phyloP scores from a whole-genome alignment of 2,329 filamentous ascomycete species.

The Albophoma yamanashiensis region DNA sequence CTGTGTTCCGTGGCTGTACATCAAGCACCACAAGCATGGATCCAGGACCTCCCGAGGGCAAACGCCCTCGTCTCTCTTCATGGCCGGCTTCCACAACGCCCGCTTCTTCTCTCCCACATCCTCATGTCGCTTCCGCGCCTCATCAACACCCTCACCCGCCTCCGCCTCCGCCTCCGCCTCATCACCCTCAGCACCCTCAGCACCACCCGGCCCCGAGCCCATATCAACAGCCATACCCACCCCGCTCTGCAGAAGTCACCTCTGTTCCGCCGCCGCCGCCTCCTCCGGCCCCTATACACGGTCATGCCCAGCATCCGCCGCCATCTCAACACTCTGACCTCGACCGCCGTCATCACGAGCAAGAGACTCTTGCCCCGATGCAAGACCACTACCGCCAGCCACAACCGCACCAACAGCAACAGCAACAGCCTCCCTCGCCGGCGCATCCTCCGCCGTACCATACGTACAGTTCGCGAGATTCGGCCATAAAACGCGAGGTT shows the following conservation, averaged over 20 bases:
- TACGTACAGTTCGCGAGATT: conserved; percentile 36
- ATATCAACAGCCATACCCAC: conserved; percentile 29
- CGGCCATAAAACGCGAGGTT: conserved; percentile 46
- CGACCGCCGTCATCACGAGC: conserved; percentile 47
- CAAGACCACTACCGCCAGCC: conserved; percentile 37
- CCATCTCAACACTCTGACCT: conserved; percentile 27
- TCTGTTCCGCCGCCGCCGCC: conserved; percentile 10
- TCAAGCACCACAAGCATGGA: conserved; percentile 44
- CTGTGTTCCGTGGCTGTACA: conserved; percentile 20
- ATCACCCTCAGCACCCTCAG: conserved; percentile 8
- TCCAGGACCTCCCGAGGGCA: conserved; percentile 45
- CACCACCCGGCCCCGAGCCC: conserved; percentile 24
- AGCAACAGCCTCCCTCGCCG: conserved; percentile 26
- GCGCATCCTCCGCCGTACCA: conserved; percentile 32
- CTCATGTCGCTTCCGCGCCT: conserved; percentile 23
- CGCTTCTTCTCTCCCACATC: conserved; percentile 37
- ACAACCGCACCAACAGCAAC: conserved; percentile 10
- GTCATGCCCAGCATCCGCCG: conserved; percentile 21
- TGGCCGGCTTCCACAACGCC: conserved; percentile 37
- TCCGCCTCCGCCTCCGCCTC: conserved; percentile 12
- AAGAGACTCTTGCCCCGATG: conserved; percentile 41
- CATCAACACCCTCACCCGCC: conserved; percentile 16
- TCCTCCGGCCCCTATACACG: conserved; percentile 14
- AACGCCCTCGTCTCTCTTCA: conserved; percentile 45
- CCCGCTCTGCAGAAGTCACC: conserved; percentile 20